phyloP scores from a whole-genome alignment of 352 stramenopile genomes.

The Phytopythium kandeliae region DNA sequence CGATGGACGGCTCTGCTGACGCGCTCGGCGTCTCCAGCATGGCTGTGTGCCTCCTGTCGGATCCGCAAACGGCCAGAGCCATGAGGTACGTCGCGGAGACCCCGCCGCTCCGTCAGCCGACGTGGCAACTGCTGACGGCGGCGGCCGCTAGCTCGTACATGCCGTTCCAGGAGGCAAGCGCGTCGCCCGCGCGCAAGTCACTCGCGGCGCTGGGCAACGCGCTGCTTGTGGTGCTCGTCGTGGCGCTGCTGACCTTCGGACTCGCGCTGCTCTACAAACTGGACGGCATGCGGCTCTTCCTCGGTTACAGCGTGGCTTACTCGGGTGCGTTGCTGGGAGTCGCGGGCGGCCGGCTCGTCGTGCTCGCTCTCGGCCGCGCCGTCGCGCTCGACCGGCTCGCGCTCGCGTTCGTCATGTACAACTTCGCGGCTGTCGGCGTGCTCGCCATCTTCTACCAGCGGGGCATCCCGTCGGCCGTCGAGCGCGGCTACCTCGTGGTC shows the following conservation, averaged over 20 bases:
- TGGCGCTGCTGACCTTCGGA: constrained; percentile 67
- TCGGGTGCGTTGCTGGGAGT: constrained; percentile 64
- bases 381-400: constrained; percentile 49
- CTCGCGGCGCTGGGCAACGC: constrained; percentile 69
- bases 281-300: constrained; percentile 69
- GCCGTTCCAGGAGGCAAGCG: constrained; percentile 59
- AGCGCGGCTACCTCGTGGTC: constrained; percentile 89
- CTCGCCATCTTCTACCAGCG: constrained; percentile 87
- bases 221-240: constrained; percentile 74
- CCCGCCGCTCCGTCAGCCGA: too few species aligned
- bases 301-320: constrained; percentile 75
- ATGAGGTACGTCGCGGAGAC: constrained; percentile 58
- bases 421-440: constrained; percentile 81
- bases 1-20: neutral
- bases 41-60: constrained; percentile 36
- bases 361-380: constrained; percentile 46
- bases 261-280: constrained; percentile 85
- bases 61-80: constrained; percentile 34
- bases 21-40: constrained; percentile 37
- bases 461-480: constrained; percentile 69
- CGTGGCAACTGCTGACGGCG: neutral
- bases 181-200: constrained; percentile 37
- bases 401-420: constrained; percentile 80
- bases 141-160: constrained; percentile 48
- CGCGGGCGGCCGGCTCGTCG: constrained; percentile 63